Evolutionary conservation across 2,329 filamentous ascomycete species (phyloP).

Genomic region (Xylariaceae sp.): DNA sequence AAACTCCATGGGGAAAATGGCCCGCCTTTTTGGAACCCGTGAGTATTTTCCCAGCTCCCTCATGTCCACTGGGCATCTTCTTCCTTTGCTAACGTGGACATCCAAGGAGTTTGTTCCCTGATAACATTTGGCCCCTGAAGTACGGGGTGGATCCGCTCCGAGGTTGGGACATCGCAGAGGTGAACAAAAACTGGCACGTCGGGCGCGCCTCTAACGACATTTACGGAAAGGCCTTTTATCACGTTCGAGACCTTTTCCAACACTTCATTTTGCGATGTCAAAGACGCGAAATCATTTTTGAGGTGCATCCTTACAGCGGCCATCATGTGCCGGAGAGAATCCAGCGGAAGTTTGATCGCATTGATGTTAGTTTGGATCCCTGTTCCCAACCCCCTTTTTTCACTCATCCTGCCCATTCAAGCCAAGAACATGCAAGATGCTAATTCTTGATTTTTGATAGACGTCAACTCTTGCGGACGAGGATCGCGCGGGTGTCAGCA

Average conservation of each 20-base stretch:
- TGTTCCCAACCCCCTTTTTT: neutral
- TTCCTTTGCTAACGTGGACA: neutral
- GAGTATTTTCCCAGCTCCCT: neutral
- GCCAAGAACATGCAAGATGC: neutral
- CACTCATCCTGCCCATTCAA: neutral
- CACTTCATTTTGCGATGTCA: slow-evolving; percentile 9
- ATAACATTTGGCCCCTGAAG: neutral
- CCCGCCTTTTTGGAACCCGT: slow-evolving; percentile 2
- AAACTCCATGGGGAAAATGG: too few relatives aligned
- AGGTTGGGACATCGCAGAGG: slow-evolving; percentile 7
- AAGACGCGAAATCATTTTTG: neutral
- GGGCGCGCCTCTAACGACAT: slow-evolving; percentile 1
- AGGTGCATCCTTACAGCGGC: neutral
- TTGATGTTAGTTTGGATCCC: neutral
- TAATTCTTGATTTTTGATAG: neutral
- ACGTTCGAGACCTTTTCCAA: slow-evolving; percentile 9
- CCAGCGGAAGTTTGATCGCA: slow-evolving; percentile 6
- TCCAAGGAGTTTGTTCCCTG: slow-evolving; percentile 1
- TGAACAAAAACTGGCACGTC: neutral
- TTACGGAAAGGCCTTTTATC: slow-evolving; percentile 14
- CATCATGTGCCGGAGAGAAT: neutral
- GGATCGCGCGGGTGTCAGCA: neutral
- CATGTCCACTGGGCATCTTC: neutral
- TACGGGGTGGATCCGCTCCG: slow-evolving; percentile 4
- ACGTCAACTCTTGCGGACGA: neutral